phyloP scores from a whole-genome alignment of 331 rosid species.

The Stylosanthes scabra region DNA sequence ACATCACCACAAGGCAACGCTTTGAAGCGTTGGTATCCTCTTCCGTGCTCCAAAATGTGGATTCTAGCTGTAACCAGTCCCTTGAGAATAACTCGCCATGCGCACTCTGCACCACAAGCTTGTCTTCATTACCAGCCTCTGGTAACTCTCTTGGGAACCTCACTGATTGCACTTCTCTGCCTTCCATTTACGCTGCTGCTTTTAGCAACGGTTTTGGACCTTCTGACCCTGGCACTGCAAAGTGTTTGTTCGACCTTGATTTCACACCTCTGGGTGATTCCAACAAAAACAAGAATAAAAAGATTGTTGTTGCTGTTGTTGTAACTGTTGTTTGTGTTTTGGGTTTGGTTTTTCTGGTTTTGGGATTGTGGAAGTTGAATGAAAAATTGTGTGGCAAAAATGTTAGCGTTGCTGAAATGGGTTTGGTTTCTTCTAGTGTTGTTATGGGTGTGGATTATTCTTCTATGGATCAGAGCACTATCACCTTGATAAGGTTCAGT shows the following conservation, averaged over 20 bases:
- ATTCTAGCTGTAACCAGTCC: constrained; percentile 54
- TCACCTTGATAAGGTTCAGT: constrained; percentile 59
- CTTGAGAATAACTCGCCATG: constrained; percentile 74
- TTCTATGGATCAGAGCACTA: constrained; percentile 71
- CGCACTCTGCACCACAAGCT: constrained; percentile 59
- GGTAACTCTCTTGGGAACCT: constrained; percentile 62
- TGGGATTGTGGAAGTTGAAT: constrained; percentile 52
- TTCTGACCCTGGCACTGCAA: constrained; percentile 60
- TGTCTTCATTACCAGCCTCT: constrained; percentile 45
- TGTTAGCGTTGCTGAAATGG: constrained; percentile 42
- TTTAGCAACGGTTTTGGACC: constrained; percentile 65
- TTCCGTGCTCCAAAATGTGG: constrained; percentile 21
- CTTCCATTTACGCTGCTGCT: constrained; percentile 73
- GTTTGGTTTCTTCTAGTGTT: constrained; percentile 38
- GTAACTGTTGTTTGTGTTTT: constrained; percentile 43
- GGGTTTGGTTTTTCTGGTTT: constrained; percentile 25
- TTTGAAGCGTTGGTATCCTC: constrained; percentile 55
- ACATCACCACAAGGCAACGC: constrained; percentile 57
- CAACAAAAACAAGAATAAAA: background rate
- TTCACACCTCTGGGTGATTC: constrained; percentile 17
- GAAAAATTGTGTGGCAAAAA: constrained; percentile 29
- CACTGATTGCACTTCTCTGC: constrained; percentile 58
- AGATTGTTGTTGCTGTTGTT: constrained; percentile 44
- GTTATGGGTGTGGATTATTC: constrained; percentile 50
- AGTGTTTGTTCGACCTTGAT: constrained; percentile 59